Percentiles rank a stretch among this genome's conserved stretches.
Conservation (phyloP, 1,139 yeast species). For the Nakaseomyces delphensis region DNA sequence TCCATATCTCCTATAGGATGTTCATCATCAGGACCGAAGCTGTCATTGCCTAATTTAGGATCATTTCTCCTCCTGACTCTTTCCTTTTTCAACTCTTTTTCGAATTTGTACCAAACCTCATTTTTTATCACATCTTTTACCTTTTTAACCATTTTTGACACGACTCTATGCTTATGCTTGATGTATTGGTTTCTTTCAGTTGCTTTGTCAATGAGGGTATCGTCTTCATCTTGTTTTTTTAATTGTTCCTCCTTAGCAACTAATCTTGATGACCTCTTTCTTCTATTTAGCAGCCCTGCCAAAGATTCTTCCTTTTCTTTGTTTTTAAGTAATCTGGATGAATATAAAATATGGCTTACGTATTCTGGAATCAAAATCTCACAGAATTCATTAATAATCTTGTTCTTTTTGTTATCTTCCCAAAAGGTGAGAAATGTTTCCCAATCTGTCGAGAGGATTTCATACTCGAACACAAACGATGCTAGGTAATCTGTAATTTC, state of each 20-base stretch:
- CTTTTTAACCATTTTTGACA: slow-evolving; percentile 20
- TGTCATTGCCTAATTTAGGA: slow-evolving; percentile 4
- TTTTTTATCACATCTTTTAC: slow-evolving; percentile 27
- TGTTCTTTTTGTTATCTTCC: slow-evolving; percentile 7
- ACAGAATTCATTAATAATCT: slow-evolving; percentile 14
- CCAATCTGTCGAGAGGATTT: slow-evolving; percentile 23
- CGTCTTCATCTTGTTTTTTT: slow-evolving; percentile 25
- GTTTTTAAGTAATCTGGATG: slow-evolving; percentile 22
- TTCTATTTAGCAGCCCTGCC: slow-evolving; percentile 24
- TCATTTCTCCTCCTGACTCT: slow-evolving; percentile 12
- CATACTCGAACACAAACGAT: slow-evolving; percentile 18
- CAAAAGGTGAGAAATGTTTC: slow-evolving; percentile 19
- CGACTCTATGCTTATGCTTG: slow-evolving; percentile 21
- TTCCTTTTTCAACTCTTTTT: slow-evolving; percentile 21
- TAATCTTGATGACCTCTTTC: slow-evolving; percentile 31
- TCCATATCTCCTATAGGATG: slow-evolving; percentile 13
- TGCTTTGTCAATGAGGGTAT: slow-evolving; percentile 25
- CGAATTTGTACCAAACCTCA: slow-evolving; percentile 25
- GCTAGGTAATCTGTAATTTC: slow-evolving; percentile 26
- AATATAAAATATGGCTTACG: slow-evolving; percentile 23
- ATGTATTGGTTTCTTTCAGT: slow-evolving; percentile 26
- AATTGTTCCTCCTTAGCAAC: slow-evolving; percentile 30
- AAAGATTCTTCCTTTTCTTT: slow-evolving; percentile 25
- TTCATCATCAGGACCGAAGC: slow-evolving; percentile 2
- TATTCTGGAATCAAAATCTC: slow-evolving; percentile 15